Conservation (phyloP, 75 land plant species). For the Pinus taeda region DNA sequence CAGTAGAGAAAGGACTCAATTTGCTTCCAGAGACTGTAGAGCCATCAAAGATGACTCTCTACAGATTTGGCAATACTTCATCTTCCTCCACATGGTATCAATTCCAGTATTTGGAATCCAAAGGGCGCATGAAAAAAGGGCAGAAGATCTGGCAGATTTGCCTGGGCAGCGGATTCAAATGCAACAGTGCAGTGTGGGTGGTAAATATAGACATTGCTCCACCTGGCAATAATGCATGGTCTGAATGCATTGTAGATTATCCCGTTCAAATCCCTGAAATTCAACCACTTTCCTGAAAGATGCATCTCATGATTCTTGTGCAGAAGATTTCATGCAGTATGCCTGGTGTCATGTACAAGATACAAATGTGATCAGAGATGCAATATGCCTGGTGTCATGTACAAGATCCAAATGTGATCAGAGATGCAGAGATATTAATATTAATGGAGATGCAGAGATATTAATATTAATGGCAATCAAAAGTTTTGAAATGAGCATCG, state of each 20-base stretch:
- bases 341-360: too few species aligned
- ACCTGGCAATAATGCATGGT: conserved; percentile 37
- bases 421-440: too few species aligned
- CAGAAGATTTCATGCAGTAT: too few species aligned
- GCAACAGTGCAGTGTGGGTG: conserved; percentile 70
- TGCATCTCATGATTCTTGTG: too few species aligned
- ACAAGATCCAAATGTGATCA: too few species aligned
- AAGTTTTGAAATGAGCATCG: too few species aligned
- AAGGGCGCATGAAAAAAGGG: conserved; percentile 46
- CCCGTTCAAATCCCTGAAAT: conserved; percentile 34
- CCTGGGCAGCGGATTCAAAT: conserved; percentile 65
- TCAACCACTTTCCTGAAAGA: too few species aligned
- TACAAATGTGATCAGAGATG: too few species aligned
- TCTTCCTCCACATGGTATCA: conserved; percentile 82
- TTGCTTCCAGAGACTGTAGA: conserved; percentile 11
- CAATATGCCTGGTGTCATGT: too few species aligned
- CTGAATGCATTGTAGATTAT: conserved; percentile 39
- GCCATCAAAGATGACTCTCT: conserved; percentile 32
- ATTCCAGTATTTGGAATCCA: conserved; percentile 67
- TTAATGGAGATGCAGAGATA: too few species aligned
- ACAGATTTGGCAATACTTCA: conserved; percentile 81
- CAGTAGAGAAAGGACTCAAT: conserved; percentile 15
- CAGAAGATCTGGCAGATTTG: conserved; percentile 67
- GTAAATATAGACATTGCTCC: conserved; percentile 40
- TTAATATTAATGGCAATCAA: too few species aligned